Percentiles rank a stretch among this genome's conserved stretches.
These are phyloP conservation scores for Ophiostoma sp. DNA, from an alignment of 2,329 filamentous ascomycete species.

Conservation along the genomic window DNA sequence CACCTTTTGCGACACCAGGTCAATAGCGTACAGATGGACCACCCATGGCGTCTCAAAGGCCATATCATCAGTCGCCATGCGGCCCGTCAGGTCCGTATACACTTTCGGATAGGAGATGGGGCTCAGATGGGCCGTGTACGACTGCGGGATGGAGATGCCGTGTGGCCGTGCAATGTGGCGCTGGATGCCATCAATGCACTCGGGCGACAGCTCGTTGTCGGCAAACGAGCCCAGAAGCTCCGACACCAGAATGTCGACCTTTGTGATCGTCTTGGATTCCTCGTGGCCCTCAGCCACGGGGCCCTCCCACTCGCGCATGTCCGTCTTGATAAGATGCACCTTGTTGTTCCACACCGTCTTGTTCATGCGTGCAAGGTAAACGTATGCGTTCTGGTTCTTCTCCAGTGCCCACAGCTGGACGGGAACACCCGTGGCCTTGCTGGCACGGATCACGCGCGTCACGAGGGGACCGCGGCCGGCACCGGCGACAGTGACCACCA, in stretches of 20 bases:
- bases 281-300: slow-evolving; percentile 49
- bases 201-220: slow-evolving; percentile 90
- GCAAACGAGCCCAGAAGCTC: slow-evolving; percentile 93
- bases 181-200: slow-evolving; percentile 94
- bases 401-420: slow-evolving; percentile 90
- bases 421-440: slow-evolving; percentile 65
- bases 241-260: slow-evolving; percentile 88
- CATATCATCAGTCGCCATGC: slow-evolving; percentile 56
- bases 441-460: slow-evolving; percentile 77
- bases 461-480: slow-evolving; percentile 90
- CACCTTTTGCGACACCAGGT: slow-evolving; percentile 67
- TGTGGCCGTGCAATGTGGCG: slow-evolving; percentile 71
- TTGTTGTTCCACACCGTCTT: slow-evolving; percentile 69
- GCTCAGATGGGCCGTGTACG: slow-evolving; percentile 90
- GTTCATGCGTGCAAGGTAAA: slow-evolving; percentile 85
- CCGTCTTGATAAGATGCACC: slow-evolving; percentile 87
- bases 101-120: slow-evolving; percentile 85
- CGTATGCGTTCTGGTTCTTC: slow-evolving; percentile 97
- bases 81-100: slow-evolving; percentile 69
- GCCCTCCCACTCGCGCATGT: slow-evolving; percentile 95
- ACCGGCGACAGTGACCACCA: slow-evolving; percentile 87
- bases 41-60: slow-evolving; percentile 93
- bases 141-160: slow-evolving; percentile 88
- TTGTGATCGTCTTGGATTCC: slow-evolving; percentile 48
- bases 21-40: slow-evolving; percentile 82